Percentiles rank a stretch among this genome's conserved stretches.
These are phyloP conservation scores for Erythrophleum fordii DNA, from an alignment of 306 rosid species.

Conservation along the genomic window DNA sequence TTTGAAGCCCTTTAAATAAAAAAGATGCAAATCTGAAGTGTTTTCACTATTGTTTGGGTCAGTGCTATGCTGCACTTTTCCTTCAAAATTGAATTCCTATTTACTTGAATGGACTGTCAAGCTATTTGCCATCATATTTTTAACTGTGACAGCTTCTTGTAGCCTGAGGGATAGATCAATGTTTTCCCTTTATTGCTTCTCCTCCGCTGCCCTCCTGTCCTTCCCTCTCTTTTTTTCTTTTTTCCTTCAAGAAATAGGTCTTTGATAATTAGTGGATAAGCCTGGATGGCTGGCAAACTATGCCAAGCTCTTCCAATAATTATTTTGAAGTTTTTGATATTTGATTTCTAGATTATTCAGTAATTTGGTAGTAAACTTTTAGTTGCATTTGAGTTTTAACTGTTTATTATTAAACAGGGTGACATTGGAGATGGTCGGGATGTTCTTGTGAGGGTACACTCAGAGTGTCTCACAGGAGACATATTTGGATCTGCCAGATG, in stretches of 20 bases:
- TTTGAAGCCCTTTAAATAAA: background rate
- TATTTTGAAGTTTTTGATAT: background rate
- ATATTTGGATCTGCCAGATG: conserved; percentile 96
- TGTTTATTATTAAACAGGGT: conserved; percentile 60
- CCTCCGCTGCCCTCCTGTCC: background rate
- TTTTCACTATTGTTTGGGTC: background rate
- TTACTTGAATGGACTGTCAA: background rate
- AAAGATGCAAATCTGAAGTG: background rate
- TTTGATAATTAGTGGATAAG: background rate
- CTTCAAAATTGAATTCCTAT: background rate
- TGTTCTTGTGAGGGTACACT: conserved; percentile 94
- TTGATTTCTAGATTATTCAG: conserved; percentile 6
- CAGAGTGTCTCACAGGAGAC: conserved; percentile 98
- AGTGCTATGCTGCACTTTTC: background rate
- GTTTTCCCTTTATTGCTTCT: background rate
- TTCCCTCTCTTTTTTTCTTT: background rate
- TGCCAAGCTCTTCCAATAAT: background rate
- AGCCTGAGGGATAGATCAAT: conserved; percentile 7
- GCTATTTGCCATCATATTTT: background rate
- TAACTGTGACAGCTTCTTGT: background rate
- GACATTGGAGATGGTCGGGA: conserved; percentile 87
- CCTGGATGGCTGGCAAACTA: conserved; percentile 12
- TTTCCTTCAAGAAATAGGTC: background rate
- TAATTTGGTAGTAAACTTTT: background rate
- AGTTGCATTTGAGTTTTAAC: conserved; percentile 19